Evolutionary conservation across 306 rosid species (phyloP), one percentile per base, ranked within the genome.

Genomic region (Pterocarpus macrocarpus): DNA sequence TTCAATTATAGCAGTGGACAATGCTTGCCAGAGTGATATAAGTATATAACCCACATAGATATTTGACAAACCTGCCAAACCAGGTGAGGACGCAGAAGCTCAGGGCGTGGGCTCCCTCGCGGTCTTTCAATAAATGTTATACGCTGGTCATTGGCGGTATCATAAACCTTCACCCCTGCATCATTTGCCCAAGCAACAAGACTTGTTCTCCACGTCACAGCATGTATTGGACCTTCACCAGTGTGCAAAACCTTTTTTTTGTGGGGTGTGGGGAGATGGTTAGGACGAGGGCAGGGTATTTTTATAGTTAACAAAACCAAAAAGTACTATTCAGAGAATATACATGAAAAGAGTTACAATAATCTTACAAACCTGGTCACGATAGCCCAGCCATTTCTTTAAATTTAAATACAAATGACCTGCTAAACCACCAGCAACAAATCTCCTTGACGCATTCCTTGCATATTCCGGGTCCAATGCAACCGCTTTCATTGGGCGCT

Each of bases 161-260:
- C 97, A 80, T 93, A 95, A 77, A 95, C 99, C 87, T 95, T 95
- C 71, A 93, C 98, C 4, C 99, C 98, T 43, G 88, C 92, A 87
- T 95, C 97, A 87, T 95, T 93, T 52, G 97, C 99, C 99, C 98
- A 95, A 64, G 99, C 99, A 92, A 95, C 89, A 71, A 95, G 98
- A 86, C 85, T 93, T 57, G 94, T 75, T 88, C 98, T 92, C 99
- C 99, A 93, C 82, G 94, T 95, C 79, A 95, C 94, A 67, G 90
- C 88, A 90, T 95, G 99, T 83, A 95, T 93, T 81, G 99, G 93
- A 78, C 99, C 99, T 88, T 95, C 99, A 73, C 98, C 98, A 75
- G 97, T 88, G 86, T 95, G 99, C 94, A 95, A 93, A 77, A 93
- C 99, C 99, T 95, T 86, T 78, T 45, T 65, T 71, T 73, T n/a